Evolutionary conservation across 768 basidiomycete genomes (phyloP), one percentile per base, ranked within the genome.

Genomic region (Termitomyces sp.): DNA sequence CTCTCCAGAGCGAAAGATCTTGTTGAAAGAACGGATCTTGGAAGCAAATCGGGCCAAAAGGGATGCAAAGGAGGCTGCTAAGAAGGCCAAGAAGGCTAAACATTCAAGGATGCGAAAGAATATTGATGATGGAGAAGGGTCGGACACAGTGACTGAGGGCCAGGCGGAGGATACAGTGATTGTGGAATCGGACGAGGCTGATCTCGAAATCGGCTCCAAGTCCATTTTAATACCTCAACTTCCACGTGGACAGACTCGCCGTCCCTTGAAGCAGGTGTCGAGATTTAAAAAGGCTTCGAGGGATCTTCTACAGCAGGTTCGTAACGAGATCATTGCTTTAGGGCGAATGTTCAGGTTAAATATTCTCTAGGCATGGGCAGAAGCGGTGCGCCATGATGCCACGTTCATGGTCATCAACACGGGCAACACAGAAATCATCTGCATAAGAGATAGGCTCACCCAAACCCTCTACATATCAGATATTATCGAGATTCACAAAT

Each of bases 351-450:
- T n/a, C 21, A 23, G 12, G 5, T 17, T 50, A 23, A 38, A n/a
- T n/a, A n/a, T 38, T 14, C 5, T 34, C 23, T 38, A 50, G 56
- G 37, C 37, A 2, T 57, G 56, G 56, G 19, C 46, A 10, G 34
- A 49, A 31, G 56, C 47, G 19, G 47, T 49, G 10, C 25, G 38
- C 17, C 8, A 49, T 16, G 56, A 57, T 32, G 46, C 40, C 25
- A 57, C 56, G 5, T 49, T 57, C n/a, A 27, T 49, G 16, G 29
- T 57, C 23, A 49, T 57, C 19, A 2, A 51, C 23, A 23, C 56
- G 1, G 56, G 56, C 23, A 49, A 49, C 21, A 41, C 42, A 8
- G 56, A 57, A 19, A 51, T 57, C 17, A 50, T 57, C n/a, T 25
- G 25, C 16, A 38, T 38, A 2, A 14, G 56, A 16, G 35, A 57